Percentiles rank a stretch among this genome's conserved stretches.
Evolutionary conservation across 441 rosid species (phyloP).

Genomic region (Pelargonium citronellum): DNA sequence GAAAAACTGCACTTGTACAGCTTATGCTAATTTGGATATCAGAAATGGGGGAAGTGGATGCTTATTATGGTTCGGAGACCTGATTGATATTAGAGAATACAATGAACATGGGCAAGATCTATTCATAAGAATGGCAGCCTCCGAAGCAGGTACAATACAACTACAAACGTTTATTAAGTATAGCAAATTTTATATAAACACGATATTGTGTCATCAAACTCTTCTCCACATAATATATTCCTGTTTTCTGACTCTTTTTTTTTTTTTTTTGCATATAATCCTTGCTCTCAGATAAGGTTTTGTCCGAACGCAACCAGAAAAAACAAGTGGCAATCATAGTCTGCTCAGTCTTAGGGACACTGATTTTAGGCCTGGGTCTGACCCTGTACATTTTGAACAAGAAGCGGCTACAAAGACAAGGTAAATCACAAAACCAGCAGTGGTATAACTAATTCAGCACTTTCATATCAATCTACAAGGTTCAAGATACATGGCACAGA

Average conservation of each 20-base stretch:
- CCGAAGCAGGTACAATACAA: conserved; percentile 40
- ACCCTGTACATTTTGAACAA: neutral
- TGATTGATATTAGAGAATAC: conserved; percentile 51
- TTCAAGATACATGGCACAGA: no score
- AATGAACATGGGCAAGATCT: conserved; percentile 49
- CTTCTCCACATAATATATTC: no score
- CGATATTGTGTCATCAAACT: no score
- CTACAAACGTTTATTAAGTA: neutral
- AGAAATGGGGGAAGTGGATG: conserved; percentile 52
- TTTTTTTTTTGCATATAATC: neutral
- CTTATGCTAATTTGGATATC: conserved; percentile 50
- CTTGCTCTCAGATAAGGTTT: neutral
- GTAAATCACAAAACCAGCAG: neutral
- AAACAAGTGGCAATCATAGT: conserved; percentile 1
- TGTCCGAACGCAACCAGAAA: neutral
- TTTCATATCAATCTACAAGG: no score
- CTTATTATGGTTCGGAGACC: conserved; percentile 54
- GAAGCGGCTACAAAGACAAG: neutral
- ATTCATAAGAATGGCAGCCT: conserved; percentile 47
- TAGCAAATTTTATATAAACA: neutral
- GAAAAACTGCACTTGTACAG: conserved; percentile 60
- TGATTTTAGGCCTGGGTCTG: neutral
- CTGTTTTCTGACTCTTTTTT: conserved; percentile 9
- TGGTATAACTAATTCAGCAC: no score
- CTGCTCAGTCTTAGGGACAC: neutral